A percentile compares a stretch with the other conserved stretches of the same genome.
Conservation (phyloP, 2,329 filamentous ascomycete genomes). For the Pseudocercospora pini-densiflorae region DNA sequence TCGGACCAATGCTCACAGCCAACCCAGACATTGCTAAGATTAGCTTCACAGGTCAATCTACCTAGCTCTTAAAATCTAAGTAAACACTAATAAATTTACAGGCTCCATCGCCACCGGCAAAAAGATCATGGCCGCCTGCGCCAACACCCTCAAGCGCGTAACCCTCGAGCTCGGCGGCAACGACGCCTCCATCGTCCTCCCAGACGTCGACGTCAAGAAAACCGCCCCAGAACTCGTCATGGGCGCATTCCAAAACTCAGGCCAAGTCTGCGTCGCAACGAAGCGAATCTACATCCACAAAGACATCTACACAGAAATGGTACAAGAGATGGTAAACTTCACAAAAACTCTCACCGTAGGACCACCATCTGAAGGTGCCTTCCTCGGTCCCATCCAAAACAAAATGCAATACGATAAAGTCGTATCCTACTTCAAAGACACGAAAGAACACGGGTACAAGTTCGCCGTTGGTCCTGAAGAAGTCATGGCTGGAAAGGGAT, state of each 20-base stretch:
- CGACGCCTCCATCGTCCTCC: slow-evolving; percentile 63
- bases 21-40: slow-evolving; percentile 67
- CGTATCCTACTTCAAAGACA: slow-evolving; percentile 45
- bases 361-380: slow-evolving; percentile 44
- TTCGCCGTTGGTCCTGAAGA: slow-evolving; percentile 59
- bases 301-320: slow-evolving; percentile 56
- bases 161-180: slow-evolving; percentile 68
- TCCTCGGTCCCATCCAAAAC: slow-evolving; percentile 65
- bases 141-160: slow-evolving; percentile 63
- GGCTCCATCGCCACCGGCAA: slow-evolving; percentile 65
- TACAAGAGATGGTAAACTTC: slow-evolving; percentile 52
- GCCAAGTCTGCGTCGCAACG: slow-evolving; percentile 60
- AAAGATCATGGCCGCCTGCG: slow-evolving; percentile 61
- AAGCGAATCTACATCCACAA: slow-evolving; percentile 64
- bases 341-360: slow-evolving; percentile 52
- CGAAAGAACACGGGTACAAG: slow-evolving; percentile 49
- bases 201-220: slow-evolving; percentile 61
- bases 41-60: slow-evolving; percentile 56
- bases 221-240: slow-evolving; percentile 55
- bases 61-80: too few relatives aligned
- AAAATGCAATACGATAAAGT: slow-evolving; percentile 61
- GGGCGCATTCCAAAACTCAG: slow-evolving; percentile 62
- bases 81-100: too few relatives aligned
- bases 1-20: slow-evolving; percentile 63
- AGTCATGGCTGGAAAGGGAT: slow-evolving; percentile 49